Evolutionary conservation across 2,329 filamentous ascomycete genomes (phyloP).

Genomic region (Cadophora sp.): DNA sequence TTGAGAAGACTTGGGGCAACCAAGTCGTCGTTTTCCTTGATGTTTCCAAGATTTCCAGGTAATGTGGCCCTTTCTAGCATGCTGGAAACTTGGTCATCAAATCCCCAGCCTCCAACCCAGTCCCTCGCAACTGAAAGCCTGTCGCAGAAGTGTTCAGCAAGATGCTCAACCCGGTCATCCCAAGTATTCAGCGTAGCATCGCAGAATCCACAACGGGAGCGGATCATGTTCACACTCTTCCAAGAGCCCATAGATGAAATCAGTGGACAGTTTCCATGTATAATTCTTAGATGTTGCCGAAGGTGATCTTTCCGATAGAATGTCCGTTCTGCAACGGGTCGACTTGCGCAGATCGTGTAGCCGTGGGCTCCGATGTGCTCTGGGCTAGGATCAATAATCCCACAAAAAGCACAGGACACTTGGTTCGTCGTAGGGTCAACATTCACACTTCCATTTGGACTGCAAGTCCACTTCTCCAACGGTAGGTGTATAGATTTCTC

Average conservation of each 20-base stretch:
- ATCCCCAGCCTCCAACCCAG: conserved; percentile 1
- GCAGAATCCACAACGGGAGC: conserved; percentile 4
- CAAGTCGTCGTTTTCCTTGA: no score
- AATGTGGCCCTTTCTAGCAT: not conserved
- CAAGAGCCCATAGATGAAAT: not conserved
- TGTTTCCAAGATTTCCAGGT: not conserved
- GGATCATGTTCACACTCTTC: not conserved
- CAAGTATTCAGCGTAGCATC: not conserved
- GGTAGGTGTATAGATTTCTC: conserved; percentile 6
- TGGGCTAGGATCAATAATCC: not conserved
- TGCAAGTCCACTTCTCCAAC: not conserved
- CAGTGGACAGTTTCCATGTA: not conserved
- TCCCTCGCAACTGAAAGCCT: not conserved
- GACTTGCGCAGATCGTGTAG: not conserved
- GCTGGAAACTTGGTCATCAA: not conserved
- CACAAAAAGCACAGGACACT: not conserved
- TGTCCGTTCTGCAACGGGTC: not conserved
- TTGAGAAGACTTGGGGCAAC: not conserved
- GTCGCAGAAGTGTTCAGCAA: conserved; percentile 1
- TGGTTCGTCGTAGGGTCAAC: not conserved
- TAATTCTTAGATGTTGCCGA: not conserved
- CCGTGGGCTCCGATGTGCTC: not conserved
- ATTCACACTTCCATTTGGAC: not conserved
- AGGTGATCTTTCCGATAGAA: conserved; percentile 11
- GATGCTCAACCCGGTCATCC: not conserved